Evolutionary conservation across 2,329 filamentous ascomycete genomes (phyloP).

Genomic region (Diplodia seriata): DNA sequence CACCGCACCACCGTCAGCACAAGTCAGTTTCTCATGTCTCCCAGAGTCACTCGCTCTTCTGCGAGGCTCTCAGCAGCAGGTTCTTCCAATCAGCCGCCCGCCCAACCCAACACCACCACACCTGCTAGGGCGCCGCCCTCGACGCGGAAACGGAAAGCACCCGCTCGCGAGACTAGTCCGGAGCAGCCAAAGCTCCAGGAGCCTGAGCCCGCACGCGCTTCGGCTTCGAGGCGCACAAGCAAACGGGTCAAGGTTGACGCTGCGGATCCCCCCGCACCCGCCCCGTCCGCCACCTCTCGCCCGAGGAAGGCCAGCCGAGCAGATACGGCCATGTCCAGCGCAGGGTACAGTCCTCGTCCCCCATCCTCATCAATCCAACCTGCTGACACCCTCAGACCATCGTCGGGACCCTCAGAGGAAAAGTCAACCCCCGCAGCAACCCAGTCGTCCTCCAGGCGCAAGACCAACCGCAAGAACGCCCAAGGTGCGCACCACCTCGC

Average conservation of each 20-base stretch:
- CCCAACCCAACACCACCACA: conserved; percentile 45
- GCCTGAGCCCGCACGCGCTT: conserved; percentile 44
- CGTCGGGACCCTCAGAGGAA: conserved; percentile 69
- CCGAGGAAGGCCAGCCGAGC: conserved; percentile 66
- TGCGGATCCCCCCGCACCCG: conserved; percentile 49
- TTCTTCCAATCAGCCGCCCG: conserved; percentile 54
- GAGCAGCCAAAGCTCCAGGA: conserved; percentile 61
- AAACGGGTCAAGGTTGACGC: conserved; percentile 72
- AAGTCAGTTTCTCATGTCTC: conserved; percentile 78
- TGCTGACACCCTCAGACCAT: conserved; percentile 58
- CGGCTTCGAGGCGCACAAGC: conserved; percentile 41
- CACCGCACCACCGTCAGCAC: conserved; percentile 40
- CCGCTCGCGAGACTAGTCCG: conserved; percentile 52
- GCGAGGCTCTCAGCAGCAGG: conserved; percentile 87
- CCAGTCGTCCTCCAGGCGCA: conserved; percentile 74
- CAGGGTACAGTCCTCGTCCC: conserved; percentile 62
- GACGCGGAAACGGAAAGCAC: conserved; percentile 78
- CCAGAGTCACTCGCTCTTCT: conserved; percentile 94
- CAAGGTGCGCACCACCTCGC: conserved; percentile 54
- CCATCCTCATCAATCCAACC: conserved; percentile 28
- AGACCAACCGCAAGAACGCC: conserved; percentile 73
- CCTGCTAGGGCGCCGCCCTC: conserved; percentile 55
- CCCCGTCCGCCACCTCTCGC: conserved; percentile 52
- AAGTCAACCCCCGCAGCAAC: conserved; percentile 59
- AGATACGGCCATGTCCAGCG: conserved; percentile 73